These are phyloP conservation scores for Raffaelea ambrosiae DNA, from an alignment of 2,329 filamentous ascomycete species.

Conservation along the genomic window DNA sequence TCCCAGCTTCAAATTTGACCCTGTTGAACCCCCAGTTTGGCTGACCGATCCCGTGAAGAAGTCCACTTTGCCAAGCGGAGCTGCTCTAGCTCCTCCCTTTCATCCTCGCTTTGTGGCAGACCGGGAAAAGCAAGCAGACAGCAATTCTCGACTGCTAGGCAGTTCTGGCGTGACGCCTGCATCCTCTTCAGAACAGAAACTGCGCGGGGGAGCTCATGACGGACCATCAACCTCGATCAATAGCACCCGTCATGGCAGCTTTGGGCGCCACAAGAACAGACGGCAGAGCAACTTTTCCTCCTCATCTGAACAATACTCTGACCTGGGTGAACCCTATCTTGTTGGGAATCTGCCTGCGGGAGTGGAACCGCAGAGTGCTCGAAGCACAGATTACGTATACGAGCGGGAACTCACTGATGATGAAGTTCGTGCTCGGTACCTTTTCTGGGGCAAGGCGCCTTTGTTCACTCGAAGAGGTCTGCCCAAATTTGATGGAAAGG, in stretches of 20 bases:
- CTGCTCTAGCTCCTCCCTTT: slow-evolving; percentile 41
- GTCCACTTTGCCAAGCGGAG: slow-evolving; percentile 32
- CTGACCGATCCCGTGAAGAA: slow-evolving; percentile 21
- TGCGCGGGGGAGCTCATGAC: no score
- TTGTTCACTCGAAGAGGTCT: slow-evolving; percentile 40
- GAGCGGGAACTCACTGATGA: slow-evolving; percentile 48
- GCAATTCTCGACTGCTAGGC: no score
- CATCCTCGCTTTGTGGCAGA: slow-evolving; percentile 25
- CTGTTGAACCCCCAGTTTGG: slow-evolving; percentile 18
- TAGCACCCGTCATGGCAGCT: background rate
- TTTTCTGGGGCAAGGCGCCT: slow-evolving; percentile 53
- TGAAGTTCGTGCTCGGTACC: slow-evolving; percentile 47
- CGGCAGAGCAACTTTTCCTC: slow-evolving; percentile 3
- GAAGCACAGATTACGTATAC: slow-evolving; percentile 44
- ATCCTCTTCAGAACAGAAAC: no score
- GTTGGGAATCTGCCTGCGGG: slow-evolving; percentile 42
- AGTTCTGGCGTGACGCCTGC: no score
- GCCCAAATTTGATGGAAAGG: slow-evolving; percentile 56
- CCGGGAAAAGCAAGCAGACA: no score
- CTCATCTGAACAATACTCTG: slow-evolving; percentile 9
- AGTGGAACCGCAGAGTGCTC: slow-evolving; percentile 30
- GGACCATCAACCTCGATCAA: no score
- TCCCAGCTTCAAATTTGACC: slow-evolving; percentile 16
- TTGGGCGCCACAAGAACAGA: slow-evolving; percentile 1
- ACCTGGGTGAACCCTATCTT: slow-evolving; percentile 39